phyloP scores from a whole-genome alignment of 148 eudicot genomes.

The Pouteria glomerata region DNA sequence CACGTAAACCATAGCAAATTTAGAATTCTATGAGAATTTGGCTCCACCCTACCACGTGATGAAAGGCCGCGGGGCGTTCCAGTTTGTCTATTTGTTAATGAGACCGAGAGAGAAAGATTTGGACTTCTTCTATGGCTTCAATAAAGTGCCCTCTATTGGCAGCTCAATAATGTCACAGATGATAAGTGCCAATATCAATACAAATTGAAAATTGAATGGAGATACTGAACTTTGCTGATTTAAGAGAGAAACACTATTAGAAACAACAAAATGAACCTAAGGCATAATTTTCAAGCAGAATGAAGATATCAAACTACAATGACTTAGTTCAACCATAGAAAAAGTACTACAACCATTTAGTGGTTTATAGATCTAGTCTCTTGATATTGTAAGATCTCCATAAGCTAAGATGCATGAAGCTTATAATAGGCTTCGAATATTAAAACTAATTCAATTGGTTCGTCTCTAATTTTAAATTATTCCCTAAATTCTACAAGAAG shows the following conservation, averaged over 20 bases:
- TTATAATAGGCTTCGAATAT: background rate
- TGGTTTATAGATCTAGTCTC: background rate
- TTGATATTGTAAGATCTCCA: background rate
- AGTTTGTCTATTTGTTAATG: background rate
- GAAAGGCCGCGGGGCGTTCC: background rate
- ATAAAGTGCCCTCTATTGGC: background rate
- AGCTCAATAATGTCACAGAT: background rate
- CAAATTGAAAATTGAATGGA: background rate
- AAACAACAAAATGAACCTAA: background rate
- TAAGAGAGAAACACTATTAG: background rate
- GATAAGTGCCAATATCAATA: background rate
- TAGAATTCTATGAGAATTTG: background rate
- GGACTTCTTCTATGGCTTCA: no score
- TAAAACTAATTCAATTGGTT: background rate
- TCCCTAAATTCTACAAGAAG: background rate
- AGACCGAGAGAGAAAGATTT: background rate
- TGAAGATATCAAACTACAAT: background rate
- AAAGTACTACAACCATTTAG: background rate
- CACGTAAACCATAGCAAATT: background rate
- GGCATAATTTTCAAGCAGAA: background rate
- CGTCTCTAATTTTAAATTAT: background rate
- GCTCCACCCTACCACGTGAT: background rate
- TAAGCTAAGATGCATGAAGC: background rate
- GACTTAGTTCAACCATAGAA: background rate
- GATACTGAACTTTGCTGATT: background rate